Conservation (phyloP, 306 rosid species). For the Cucurbita moschata region DNA sequence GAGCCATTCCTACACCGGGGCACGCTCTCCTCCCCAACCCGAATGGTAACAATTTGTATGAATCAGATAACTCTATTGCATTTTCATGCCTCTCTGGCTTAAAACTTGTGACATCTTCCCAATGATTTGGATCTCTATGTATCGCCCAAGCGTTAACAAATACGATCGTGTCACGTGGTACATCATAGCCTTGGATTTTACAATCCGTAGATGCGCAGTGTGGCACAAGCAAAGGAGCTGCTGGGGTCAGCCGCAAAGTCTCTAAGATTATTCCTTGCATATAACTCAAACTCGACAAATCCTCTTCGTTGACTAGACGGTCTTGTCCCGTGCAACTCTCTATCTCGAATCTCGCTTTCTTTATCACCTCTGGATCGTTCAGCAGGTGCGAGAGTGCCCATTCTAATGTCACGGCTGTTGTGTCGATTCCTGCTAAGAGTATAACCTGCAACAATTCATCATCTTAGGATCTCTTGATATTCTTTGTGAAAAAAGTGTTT, state of each 20-base stretch:
- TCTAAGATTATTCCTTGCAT: slow-evolving; percentile 26
- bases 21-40: neutral
- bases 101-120: neutral
- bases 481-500: no score
- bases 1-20: slow-evolving; percentile 11
- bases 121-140: neutral
- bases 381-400: slow-evolving; percentile 44
- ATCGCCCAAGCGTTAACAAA: neutral
- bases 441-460: slow-evolving; percentile 17
- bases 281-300: slow-evolving; percentile 24
- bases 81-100: neutral
- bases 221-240: slow-evolving; percentile 7
- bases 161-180: slow-evolving; percentile 13
- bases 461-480: neutral
- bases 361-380: slow-evolving; percentile 27
- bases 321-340: slow-evolving; percentile 23
- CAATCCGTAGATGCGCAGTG: slow-evolving; percentile 28
- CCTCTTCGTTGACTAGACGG: slow-evolving; percentile 22
- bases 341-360: slow-evolving; percentile 26
- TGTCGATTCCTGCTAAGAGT: slow-evolving; percentile 38
- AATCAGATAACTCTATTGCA: neutral
- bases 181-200: slow-evolving; percentile 18
- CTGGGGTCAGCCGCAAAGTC: slow-evolving; percentile 27
- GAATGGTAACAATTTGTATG: neutral
- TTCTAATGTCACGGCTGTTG: slow-evolving; percentile 34